phyloP scores from a whole-genome alignment of 164 flowering plant genomes.

The Paratinospora sagittata region DNA sequence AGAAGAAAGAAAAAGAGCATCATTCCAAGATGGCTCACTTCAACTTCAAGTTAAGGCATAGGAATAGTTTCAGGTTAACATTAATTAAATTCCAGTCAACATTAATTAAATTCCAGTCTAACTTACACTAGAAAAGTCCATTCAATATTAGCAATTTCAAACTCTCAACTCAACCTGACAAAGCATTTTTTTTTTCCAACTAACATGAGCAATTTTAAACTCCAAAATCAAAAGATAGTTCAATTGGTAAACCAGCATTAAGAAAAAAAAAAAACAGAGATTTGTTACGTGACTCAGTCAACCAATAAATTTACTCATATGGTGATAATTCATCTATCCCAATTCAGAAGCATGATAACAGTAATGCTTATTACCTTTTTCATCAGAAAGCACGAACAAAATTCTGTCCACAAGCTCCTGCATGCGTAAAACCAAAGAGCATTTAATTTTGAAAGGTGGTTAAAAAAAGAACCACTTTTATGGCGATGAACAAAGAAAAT shows the following conservation, averaged over 20 bases:
- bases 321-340: not conserved
- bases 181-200: too few relatives aligned
- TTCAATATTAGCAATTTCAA: not conserved
- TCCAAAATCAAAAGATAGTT: not conserved
- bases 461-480: not conserved
- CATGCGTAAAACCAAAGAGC: not conserved
- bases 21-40: too few relatives aligned
- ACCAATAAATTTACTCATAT: not conserved
- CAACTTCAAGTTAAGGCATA: too few relatives aligned
- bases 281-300: too few relatives aligned
- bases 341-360: not conserved
- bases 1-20: too few relatives aligned
- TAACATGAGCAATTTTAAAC: too few relatives aligned
- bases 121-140: not conserved
- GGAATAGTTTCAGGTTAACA: too few relatives aligned
- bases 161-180: too few relatives aligned
- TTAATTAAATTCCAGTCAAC: too few relatives aligned
- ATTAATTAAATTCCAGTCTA: too few relatives aligned
- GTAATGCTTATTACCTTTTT: conserved; percentile 22
- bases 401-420: conserved; percentile 47
- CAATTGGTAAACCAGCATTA: not conserved
- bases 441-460: not conserved
- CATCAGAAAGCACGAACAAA: conserved; percentile 32
- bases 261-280: too few relatives aligned
- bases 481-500: not conserved